phyloP scores from a whole-genome alignment of 2,329 filamentous ascomycete species.

The Penicillium sp. region DNA sequence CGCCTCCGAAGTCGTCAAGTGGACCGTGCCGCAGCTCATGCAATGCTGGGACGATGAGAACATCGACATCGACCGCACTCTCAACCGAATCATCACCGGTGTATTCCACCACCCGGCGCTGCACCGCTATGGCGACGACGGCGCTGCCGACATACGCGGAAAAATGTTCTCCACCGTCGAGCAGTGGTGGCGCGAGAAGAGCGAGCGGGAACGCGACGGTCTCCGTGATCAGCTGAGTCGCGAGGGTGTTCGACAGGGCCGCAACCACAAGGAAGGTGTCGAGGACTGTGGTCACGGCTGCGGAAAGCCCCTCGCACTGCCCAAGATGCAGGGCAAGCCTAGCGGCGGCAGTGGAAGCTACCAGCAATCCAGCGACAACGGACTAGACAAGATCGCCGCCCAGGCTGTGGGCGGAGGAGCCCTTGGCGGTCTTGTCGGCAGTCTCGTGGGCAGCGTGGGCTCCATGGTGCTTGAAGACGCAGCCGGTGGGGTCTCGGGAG shows the following conservation, averaged over 20 bases:
- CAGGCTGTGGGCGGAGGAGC: constrained; percentile 65
- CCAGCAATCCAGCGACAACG: constrained; percentile 23
- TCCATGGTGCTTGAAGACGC: constrained; percentile 63
- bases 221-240: constrained; percentile 76
- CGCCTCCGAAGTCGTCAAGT: constrained; percentile 75
- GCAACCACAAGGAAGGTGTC: constrained; percentile 85
- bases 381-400: constrained; percentile 55
- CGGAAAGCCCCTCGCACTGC: constrained; percentile 75
- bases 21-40: constrained; percentile 89
- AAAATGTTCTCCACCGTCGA: constrained; percentile 79
- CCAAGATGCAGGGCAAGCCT: constrained; percentile 49
- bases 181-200: constrained; percentile 77
- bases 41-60: constrained; percentile 79
- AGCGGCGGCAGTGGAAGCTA: constrained; percentile 23
- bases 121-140: constrained; percentile 68
- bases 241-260: constrained; percentile 71
- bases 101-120: constrained; percentile 89
- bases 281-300: constrained; percentile 85
- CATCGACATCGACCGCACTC: constrained; percentile 67
- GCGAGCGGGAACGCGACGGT: constrained; percentile 62
- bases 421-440: constrained; percentile 70
- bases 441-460: constrained; percentile 60
- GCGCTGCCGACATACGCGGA: constrained; percentile 68
- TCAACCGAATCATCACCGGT: constrained; percentile 76
- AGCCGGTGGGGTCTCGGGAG: constrained; percentile 21